These are phyloP conservation scores for Lanmaoa pseudosensibilis DNA, from an alignment of 768 basidiomycete genomes.

Conservation along the genomic window DNA sequence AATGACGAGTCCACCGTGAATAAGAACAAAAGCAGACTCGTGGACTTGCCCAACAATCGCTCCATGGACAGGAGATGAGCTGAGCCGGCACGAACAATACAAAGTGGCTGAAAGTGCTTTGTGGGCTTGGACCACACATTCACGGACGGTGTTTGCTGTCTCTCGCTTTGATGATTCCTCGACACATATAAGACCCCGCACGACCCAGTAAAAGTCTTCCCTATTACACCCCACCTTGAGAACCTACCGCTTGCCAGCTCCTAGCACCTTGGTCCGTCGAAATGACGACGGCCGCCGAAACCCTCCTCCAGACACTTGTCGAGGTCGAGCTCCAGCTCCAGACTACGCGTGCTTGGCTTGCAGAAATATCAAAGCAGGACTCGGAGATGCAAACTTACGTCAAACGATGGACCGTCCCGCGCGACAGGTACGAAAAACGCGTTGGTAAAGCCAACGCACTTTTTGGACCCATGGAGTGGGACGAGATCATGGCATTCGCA, in stretches of 20 bases:
- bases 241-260: not conserved
- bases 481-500: not conserved
- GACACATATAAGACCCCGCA: not conserved
- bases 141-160: no score
- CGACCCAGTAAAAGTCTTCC: not conserved
- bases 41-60: not conserved
- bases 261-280: not conserved
- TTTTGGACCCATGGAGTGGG: not conserved
- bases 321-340: not conserved
- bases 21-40: not conserved
- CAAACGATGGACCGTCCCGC: not conserved
- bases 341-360: not conserved
- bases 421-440: not conserved
- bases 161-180: not conserved
- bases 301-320: not conserved
- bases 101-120: not conserved
- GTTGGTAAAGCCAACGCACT: not conserved
- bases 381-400: not conserved
- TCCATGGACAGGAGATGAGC: not conserved
- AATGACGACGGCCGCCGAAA: not conserved
- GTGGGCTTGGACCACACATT: not conserved
- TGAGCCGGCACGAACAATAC: not conserved
- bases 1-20: not conserved
- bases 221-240: not conserved
- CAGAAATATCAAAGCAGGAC: not conserved